Percentiles rank a stretch among this genome's conserved stretches.
These are phyloP conservation scores for Tripidium arundinaceum DNA, from an alignment of 202 grass and related monocot genomes.

Conservation along the genomic window DNA sequence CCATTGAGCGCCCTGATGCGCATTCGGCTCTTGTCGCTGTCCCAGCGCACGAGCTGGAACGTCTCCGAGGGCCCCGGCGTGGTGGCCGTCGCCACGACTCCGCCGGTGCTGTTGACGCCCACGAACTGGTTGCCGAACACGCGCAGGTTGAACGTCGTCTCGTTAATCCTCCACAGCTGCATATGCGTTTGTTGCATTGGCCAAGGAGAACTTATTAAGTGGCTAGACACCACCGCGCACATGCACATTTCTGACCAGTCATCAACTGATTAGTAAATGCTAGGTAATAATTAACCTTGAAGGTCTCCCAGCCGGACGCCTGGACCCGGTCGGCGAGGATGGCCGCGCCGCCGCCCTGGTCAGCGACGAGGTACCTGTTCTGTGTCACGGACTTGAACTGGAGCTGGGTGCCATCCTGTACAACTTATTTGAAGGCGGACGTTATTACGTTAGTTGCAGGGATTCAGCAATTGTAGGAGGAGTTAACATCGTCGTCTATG, in stretches of 20 bases:
- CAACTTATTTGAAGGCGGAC: neutral
- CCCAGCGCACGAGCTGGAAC: slow-evolving; percentile 54
- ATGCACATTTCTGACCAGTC: neutral
- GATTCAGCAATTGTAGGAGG: neutral
- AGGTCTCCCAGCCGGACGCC: slow-evolving; percentile 74
- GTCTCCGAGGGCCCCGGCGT: slow-evolving; percentile 38
- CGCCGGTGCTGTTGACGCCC: slow-evolving; percentile 22
- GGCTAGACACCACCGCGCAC: too few relatives aligned
- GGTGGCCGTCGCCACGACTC: slow-evolving; percentile 31
- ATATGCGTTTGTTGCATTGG: too few relatives aligned
- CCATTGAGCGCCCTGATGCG: slow-evolving; percentile 66
- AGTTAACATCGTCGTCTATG: neutral
- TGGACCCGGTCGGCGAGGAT: slow-evolving; percentile 48
- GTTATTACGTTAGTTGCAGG: neutral
- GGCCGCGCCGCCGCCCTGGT: slow-evolving; percentile 47
- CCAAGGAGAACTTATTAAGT: too few relatives aligned
- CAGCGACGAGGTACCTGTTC: slow-evolving; percentile 49
- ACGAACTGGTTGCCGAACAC: slow-evolving; percentile 51
- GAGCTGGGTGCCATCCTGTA: slow-evolving; percentile 72
- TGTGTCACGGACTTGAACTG: slow-evolving; percentile 59
- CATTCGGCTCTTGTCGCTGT: slow-evolving; percentile 10
- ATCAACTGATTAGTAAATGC: neutral
- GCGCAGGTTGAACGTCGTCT: slow-evolving; percentile 44
- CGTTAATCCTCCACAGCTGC: slow-evolving; percentile 63
- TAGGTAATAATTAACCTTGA: slow-evolving; percentile 45